These are phyloP conservation scores for Coprinopsis marcescibilis DNA, from an alignment of 768 basidiomycete species.

Conservation along the genomic window DNA sequence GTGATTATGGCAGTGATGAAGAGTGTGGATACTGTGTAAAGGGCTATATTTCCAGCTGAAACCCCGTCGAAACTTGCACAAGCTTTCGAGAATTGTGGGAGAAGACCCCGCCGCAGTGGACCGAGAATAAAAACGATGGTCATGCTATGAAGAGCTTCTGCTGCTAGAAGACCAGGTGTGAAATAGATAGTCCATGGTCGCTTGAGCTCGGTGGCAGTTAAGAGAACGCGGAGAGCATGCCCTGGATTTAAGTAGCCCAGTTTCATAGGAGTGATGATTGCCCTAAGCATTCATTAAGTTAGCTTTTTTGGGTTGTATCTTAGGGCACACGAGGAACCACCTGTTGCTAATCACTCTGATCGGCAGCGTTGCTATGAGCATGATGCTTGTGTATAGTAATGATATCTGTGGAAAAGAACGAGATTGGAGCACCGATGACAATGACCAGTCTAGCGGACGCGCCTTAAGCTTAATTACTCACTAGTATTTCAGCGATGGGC, in stretches of 20 bases:
- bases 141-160: constrained; percentile 43
- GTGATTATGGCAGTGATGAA: constrained; percentile 56
- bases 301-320: constrained; percentile 3
- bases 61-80: constrained; percentile 35
- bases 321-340: constrained; percentile 33
- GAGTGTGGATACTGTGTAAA: constrained; percentile 53
- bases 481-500: constrained; percentile 52
- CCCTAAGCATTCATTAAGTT: constrained; percentile 35
- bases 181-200: constrained; percentile 77
- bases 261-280: constrained; percentile 79
- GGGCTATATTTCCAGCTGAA: constrained; percentile 40
- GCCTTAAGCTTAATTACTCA: too few relatives aligned
- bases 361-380: constrained; percentile 65
- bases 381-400: constrained; percentile 55
- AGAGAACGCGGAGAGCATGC: constrained; percentile 58
- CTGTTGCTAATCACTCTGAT: constrained; percentile 72
- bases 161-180: constrained; percentile 68
- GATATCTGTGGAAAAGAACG: constrained; percentile 36
- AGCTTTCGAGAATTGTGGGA: constrained; percentile 33
- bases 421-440: neutral
- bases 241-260: constrained; percentile 56
- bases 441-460: constrained; percentile 7
- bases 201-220: constrained; percentile 77
- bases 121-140: constrained; percentile 43
- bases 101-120: constrained; percentile 40